A percentile compares a stretch with the other conserved stretches of the same genome.
phyloP scores from a whole-genome alignment of 78 protist species.

The Blattamonas nauphoetae region DNA sequence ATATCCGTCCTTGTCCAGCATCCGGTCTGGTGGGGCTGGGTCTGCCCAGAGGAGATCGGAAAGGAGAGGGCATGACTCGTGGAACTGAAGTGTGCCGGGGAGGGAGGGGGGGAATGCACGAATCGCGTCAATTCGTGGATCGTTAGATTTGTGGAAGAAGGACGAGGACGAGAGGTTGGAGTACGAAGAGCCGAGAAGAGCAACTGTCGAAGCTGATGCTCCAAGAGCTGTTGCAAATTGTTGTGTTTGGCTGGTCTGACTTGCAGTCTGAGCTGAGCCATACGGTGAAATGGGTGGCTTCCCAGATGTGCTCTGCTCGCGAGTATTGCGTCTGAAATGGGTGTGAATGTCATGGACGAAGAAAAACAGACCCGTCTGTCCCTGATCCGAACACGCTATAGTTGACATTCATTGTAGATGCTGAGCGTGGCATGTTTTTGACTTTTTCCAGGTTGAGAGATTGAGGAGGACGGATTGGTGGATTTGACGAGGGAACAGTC shows the following conservation, averaged over 20 bases:
- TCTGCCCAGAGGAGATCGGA: constrained; percentile 5
- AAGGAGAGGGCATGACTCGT: not conserved
- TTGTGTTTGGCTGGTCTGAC: too few relatives aligned
- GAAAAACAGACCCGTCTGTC: not conserved
- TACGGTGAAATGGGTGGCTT: too few relatives aligned
- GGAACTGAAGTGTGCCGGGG: not conserved
- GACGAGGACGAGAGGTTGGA: not conserved
- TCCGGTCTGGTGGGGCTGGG: constrained; percentile 3
- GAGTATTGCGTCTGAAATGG: too few relatives aligned
- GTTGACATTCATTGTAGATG: not conserved
- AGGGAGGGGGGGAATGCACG: not conserved
- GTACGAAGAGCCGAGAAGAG: not conserved
- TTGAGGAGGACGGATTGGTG: not conserved
- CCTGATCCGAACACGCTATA: not conserved
- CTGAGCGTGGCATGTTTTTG: not conserved
- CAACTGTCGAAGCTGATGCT: not conserved
- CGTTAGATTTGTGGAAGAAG: not conserved
- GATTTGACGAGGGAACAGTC: not conserved
- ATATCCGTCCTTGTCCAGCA: not conserved
- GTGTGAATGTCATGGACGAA: too few relatives aligned
- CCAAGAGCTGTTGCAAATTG: not conserved
- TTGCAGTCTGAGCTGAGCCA: too few relatives aligned
- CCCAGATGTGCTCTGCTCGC: too few relatives aligned
- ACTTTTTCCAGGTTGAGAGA: not conserved
- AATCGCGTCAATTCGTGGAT: not conserved